Base-by-base conservation (phyloP, 148 eudicot genomes). In the Chenopodium formosanum region DNA sequence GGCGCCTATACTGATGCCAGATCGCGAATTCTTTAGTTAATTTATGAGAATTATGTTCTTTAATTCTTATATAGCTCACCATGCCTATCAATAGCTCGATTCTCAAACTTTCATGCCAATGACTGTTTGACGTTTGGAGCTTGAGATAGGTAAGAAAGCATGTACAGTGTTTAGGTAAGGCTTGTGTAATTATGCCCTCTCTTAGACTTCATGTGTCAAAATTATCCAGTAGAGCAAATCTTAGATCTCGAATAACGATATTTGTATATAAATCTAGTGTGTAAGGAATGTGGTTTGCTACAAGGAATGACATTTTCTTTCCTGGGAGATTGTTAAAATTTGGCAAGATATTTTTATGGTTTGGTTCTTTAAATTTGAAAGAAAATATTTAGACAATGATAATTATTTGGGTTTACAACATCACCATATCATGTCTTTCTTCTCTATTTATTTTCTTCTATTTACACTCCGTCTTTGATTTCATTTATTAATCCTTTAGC, bases 1-100 rank as follows among this genome's bases (percentile, higher is more conserved):
- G 29, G 99, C 97, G 44, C 99, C 98, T 68, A 44, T 96, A 81
- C 40, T 96, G 84, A 73, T 96, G 68, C 93, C 93, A 29, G 98
- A 94, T 74, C 98, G 97, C 1, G 98, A 96, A 83, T 96, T 96
- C 89, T 68, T 34, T 92, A 80, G 60, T 4, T 2, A 16, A 23
- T 7, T 20, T 52, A 8, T 16, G 74, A 66, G 8, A 4, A 11
- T 48, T 32, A 31, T 20, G 48, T 52, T 52, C 44, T 46, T 25
- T 50, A 60, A 17, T n/a, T 62, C 40, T 23, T 22, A 22, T 62
- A 22, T 62, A 62, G 11, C 65, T 60, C 47, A 68, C 32, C 31
- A 69, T 74, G 50, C 58, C 72, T 63, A 27, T 60, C 29, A 3
- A 16, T 20, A 69, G 17, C 65, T 13, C 48, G 10, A 66, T n/a